phyloP scores from a whole-genome alignment of 2,329 filamentous ascomycete species.

The Colletotrichum viniferum region DNA sequence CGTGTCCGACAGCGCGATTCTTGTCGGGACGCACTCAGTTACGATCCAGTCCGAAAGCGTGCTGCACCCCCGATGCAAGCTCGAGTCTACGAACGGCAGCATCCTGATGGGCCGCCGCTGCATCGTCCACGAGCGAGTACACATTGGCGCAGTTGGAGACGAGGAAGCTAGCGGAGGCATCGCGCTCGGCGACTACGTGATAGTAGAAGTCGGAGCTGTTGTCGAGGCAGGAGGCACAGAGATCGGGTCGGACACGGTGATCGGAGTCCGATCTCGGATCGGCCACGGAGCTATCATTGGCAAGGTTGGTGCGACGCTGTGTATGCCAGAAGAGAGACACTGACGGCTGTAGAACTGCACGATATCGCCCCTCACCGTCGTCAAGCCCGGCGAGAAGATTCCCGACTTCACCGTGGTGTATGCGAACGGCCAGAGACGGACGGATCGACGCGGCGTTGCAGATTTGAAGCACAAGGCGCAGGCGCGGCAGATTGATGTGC shows the following conservation, averaged over 20 bases:
- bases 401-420: conserved; percentile 74
- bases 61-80: conserved; percentile 82
- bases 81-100: conserved; percentile 79
- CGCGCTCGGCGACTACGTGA: conserved; percentile 63
- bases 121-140: conserved; percentile 75
- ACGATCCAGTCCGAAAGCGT: conserved; percentile 78
- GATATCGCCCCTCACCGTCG: conserved; percentile 66
- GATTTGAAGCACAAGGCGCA: conserved; percentile 68
- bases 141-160: conserved; percentile 53
- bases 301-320: conserved; percentile 48
- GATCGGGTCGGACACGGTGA: conserved; percentile 62
- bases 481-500: conserved; percentile 69
- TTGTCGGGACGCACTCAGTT: conserved; percentile 77
- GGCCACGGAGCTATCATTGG: conserved; percentile 66
- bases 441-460: conserved; percentile 64
- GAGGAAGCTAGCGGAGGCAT: conserved; percentile 50
- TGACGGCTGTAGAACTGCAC: conserved; percentile 64
- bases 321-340: neutral
- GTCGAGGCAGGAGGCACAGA: conserved; percentile 68
- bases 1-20: conserved; percentile 66
- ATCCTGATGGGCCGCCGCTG: conserved; percentile 82
- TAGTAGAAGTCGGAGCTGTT: conserved; percentile 62
- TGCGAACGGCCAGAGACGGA: conserved; percentile 63
- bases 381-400: conserved; percentile 62
- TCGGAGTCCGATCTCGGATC: conserved; percentile 65